Conservation (phyloP, 2,329 filamentous ascomycete species). For the Ophiostoma triangulosporum region DNA sequence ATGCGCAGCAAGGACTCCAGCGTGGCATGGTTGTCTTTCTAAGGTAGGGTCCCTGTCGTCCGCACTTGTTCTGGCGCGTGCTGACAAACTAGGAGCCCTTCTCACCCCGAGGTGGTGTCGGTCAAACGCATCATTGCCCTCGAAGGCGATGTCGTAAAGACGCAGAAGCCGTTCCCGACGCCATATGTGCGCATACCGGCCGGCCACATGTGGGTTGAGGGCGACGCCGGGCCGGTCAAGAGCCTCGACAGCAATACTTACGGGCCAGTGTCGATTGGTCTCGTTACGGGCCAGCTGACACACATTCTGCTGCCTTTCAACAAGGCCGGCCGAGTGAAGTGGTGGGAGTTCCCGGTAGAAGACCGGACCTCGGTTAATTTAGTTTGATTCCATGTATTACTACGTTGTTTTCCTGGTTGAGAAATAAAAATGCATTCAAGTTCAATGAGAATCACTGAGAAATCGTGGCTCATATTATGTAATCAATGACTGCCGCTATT, state of each 20-base stretch:
- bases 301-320: conserved; percentile 57
- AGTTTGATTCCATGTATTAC: not conserved
- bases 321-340: conserved; percentile 42
- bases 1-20: conserved; percentile 42
- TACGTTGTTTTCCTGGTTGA: no score
- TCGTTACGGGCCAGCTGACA: conserved; percentile 64
- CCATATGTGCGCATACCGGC: conserved; percentile 52
- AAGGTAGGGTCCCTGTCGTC: conserved; percentile 29
- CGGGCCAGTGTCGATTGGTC: conserved; percentile 62
- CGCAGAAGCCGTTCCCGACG: conserved; percentile 45
- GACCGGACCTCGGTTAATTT: conserved; percentile 5
- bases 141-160: conserved; percentile 63
- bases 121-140: conserved; percentile 78
- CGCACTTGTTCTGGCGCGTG: not conserved
- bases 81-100: conserved; percentile 44
- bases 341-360: conserved; percentile 35
- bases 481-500: no score
- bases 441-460: no score
- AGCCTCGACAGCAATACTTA: conserved; percentile 81
- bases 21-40: conserved; percentile 67
- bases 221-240: conserved; percentile 59
- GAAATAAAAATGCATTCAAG: no score
- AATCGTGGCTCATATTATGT: no score
- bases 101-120: conserved; percentile 51
- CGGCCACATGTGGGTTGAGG: conserved; percentile 91